Evolutionary conservation across 2,329 filamentous ascomycete species (phyloP), one percentile per base, ranked within the genome.

Genomic region (Talaromyces marneffei): DNA sequence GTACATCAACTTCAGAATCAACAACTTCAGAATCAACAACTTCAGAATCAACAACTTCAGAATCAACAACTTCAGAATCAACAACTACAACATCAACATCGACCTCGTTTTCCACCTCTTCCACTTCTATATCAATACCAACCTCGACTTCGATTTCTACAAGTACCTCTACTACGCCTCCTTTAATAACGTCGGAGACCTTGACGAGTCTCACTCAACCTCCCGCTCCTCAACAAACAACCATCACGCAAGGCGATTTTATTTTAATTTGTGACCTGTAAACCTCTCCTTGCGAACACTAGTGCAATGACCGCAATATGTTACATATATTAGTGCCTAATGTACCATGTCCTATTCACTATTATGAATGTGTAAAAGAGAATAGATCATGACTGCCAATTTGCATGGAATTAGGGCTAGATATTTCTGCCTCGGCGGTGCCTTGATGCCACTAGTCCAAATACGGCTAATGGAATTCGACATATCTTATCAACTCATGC

Each of bases 181-280:
- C 31, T 40, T 23, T 42, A 25, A 52, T 52, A 46, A 52, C 53
- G 37, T 29, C 53, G 27, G 18, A 33, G 8, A 37, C 40, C n/a
- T 25, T 8, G 18, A 14, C 20, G 35, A 37, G 20, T 18, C 31
- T 52, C 16, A 31, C 42, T 44, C 31, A 61, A 16, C 8, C 50
- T 44, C 18, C 53, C 6, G n/a, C 29, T 8, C 20, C 29, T 12
- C 53, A 57, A 31, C 42, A 61, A 12, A 61, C 59, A 16, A 57
- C 54, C 5, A 57, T 61, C 44, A 61, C 59, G 23, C 59, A 57
- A 39, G 53, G 23, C 35, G 40, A 61, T 18, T 50, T 57, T 42
- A 57, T 61, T 35, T 31, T 52, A 5, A 52, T 57, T 40, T 61
- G 59, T 46, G 59, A 61, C 20, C 29, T 61, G 16, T 61, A 31